phyloP scores from a whole-genome alignment of 345 rosid genomes.

The Carallia pectinifolia region DNA sequence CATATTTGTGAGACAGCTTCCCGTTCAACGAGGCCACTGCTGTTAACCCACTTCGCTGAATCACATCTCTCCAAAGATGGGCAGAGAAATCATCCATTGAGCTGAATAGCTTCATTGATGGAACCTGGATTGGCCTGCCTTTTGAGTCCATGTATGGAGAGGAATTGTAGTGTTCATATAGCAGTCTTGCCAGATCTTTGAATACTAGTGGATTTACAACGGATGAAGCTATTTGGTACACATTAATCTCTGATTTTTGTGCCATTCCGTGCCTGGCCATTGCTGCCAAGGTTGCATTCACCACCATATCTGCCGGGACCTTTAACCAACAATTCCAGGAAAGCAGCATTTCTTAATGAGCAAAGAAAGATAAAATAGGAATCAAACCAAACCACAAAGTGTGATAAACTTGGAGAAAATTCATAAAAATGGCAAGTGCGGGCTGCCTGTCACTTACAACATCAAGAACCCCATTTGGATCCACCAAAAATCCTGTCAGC shows the following conservation, averaged over 20 bases:
- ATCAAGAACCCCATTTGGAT: constrained; percentile 86
- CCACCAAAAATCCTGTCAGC: constrained; percentile 81
- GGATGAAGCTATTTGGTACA: constrained; percentile 90
- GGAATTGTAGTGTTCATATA: constrained; percentile 69
- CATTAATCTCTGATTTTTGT: constrained; percentile 57
- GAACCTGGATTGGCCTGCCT: constrained; percentile 71
- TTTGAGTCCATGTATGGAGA: constrained; percentile 68
- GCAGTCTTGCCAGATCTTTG: constrained; percentile 56
- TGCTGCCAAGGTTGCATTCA: constrained; percentile 88
- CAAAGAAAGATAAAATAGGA: not conserved
- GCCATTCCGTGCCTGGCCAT: constrained; percentile 67
- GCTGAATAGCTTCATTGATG: constrained; percentile 72
- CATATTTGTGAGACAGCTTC: constrained; percentile 56
- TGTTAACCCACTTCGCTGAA: constrained; percentile 41
- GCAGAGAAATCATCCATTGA: constrained; percentile 73
- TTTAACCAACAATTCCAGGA: constrained; percentile 13
- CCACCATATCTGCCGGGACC: constrained; percentile 85
- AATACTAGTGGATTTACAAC: constrained; percentile 75
- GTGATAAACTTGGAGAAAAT: too few species aligned
- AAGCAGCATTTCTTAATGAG: constrained; percentile 4
- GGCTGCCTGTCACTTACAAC: constrained; percentile 45
- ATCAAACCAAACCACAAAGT: too few species aligned
- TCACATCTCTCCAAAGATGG: constrained; percentile 65
- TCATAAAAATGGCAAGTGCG: not conserved
- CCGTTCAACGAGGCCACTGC: constrained; percentile 35